phyloP scores from a whole-genome alignment of 2,329 filamentous ascomycete species.

The Hypoxylon sp. region DNA sequence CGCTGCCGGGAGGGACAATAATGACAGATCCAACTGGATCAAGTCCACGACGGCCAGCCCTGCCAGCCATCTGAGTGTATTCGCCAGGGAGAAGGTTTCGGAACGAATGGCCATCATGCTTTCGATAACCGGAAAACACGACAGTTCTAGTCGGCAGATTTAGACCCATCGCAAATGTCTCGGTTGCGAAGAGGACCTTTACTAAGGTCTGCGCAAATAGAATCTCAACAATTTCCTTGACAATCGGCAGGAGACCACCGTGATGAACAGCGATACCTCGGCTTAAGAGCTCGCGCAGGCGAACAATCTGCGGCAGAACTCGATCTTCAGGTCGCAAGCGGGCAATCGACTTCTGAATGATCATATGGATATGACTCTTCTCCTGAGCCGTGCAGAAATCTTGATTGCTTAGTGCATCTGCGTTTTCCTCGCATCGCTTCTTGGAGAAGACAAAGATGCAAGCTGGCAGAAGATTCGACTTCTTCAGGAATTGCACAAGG shows the following conservation, averaged over 20 bases:
- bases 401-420: slow-evolving; percentile 92
- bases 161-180: slow-evolving; percentile 98
- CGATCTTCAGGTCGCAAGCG: slow-evolving; percentile 92
- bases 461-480: slow-evolving; percentile 87
- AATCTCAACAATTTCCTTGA: slow-evolving; percentile 98
- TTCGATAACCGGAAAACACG: slow-evolving; percentile 96
- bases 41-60: slow-evolving; percentile 91
- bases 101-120: slow-evolving; percentile 94
- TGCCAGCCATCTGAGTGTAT: slow-evolving; percentile 98
- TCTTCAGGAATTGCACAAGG: slow-evolving; percentile 90
- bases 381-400: slow-evolving; percentile 95
- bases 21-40: slow-evolving; percentile 96
- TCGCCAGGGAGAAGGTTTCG: slow-evolving; percentile 93
- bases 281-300: slow-evolving; percentile 85
- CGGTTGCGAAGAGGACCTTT: slow-evolving; percentile 96
- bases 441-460: slow-evolving; percentile 99
- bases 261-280: slow-evolving; percentile 97
- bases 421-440: slow-evolving; percentile 96
- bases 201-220: slow-evolving; percentile 95
- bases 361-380: slow-evolving; percentile 98
- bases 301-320: slow-evolving; percentile 89
- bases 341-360: slow-evolving; percentile 93
- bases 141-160: slow-evolving; percentile 97
- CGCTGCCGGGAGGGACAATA: slow-evolving; percentile 84
- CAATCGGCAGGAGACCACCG: slow-evolving; percentile 92